phyloP scores from a whole-genome alignment of 2,329 filamentous ascomycete genomes.

The Monosporascus sp. region DNA sequence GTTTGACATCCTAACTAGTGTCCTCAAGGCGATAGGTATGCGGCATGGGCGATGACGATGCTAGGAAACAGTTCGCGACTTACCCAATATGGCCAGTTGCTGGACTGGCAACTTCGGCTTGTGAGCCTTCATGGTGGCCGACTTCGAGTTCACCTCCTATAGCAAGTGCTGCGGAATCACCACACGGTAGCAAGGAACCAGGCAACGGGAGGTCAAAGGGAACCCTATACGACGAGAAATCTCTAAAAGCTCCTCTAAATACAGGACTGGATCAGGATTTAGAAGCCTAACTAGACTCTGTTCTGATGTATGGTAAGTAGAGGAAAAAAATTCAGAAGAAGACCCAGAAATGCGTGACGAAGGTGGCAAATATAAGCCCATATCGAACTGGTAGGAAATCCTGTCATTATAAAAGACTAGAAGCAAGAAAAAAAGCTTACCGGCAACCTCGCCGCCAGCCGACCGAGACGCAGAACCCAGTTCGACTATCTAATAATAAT shows the following conservation, averaged over 20 bases:
- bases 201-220: neutral
- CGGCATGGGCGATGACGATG: constrained; percentile 4
- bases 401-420: neutral
- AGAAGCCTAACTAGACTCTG: too few species aligned
- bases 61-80: constrained; percentile 25
- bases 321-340: too few species aligned
- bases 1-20: neutral
- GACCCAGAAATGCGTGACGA: too few species aligned
- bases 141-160: constrained; percentile 1
- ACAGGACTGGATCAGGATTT: too few species aligned
- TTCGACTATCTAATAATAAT: too few species aligned
- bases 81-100: constrained; percentile 76
- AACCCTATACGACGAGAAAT: neutral
- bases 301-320: too few species aligned
- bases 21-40: constrained; percentile 1
- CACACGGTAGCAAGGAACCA: too few species aligned
- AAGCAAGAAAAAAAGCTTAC: neutral
- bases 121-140: constrained; percentile 18
- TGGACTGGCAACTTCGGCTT: constrained; percentile 64
- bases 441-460: neutral
- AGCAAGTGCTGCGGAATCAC: too few species aligned
- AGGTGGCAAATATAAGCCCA: too few species aligned
- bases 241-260: too few species aligned
- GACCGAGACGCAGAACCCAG: too few species aligned
- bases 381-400: neutral